These are phyloP conservation scores for Mortierella sp. DNA, from an alignment of 371 early-diverging fungal species.

Conservation along the genomic window DNA sequence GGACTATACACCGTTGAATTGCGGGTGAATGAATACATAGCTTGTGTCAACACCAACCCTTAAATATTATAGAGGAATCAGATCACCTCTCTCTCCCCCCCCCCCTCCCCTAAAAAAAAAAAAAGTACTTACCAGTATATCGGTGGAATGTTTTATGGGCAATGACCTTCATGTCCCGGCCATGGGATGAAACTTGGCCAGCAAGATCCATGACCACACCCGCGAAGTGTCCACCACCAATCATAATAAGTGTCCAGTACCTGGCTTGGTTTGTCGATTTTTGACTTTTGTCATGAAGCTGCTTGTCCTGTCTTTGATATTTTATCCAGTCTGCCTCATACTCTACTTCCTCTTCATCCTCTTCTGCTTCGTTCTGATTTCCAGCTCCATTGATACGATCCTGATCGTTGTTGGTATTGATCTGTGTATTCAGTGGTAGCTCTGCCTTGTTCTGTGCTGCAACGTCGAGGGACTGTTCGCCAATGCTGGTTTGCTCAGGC, in stretches of 20 bases:
- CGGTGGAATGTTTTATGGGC: constrained; percentile 93
- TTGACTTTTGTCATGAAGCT: background rate
- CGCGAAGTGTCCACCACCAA: constrained; percentile 93
- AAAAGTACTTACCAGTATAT: constrained; percentile 80
- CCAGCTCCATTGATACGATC: background rate
- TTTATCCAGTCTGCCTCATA: constrained; percentile 42
- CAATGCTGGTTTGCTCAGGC: background rate
- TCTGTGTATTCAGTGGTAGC: background rate
- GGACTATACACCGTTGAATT: constrained; percentile 59
- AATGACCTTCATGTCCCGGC: constrained; percentile 59
- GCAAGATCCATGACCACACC: constrained; percentile 86
- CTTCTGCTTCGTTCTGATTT: constrained; percentile 6
- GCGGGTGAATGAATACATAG: background rate
- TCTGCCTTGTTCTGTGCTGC: background rate
- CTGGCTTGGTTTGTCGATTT: constrained; percentile 45
- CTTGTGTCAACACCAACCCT: background rate
- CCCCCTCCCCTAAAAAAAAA: no score
- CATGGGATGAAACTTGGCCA: constrained; percentile 57
- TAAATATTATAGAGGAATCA: background rate
- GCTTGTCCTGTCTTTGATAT: constrained; percentile 38
- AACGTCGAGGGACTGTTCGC: background rate
- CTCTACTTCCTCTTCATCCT: constrained; percentile 26
- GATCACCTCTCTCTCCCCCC: no score
- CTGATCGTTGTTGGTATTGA: background rate
- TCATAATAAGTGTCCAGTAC: constrained; percentile 85